Evolutionary conservation across 176 grass and related monocot species (phyloP).

Genomic region (Musa itinerans): DNA sequence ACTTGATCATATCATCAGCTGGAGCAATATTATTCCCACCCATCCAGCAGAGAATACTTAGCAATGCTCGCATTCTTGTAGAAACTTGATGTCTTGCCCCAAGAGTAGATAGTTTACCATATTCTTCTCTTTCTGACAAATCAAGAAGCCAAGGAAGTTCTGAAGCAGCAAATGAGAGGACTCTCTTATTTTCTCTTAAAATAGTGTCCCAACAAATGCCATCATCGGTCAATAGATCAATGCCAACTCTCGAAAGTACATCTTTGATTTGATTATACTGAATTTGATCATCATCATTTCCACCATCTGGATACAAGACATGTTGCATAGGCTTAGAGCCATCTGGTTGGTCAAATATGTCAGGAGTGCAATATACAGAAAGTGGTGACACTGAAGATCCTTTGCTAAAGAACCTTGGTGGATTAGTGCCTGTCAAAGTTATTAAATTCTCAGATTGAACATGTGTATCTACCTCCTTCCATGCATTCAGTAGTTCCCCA

Average conservation of each 20-base stretch:
- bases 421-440: conserved; percentile 41
- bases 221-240: conserved; percentile 48
- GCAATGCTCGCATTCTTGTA: conserved; percentile 44
- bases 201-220: conserved; percentile 31
- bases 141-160: conserved; percentile 85
- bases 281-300: conserved; percentile 30
- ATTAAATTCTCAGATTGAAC: conserved; percentile 64
- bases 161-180: conserved; percentile 51
- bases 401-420: conserved; percentile 46
- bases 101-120: conserved; percentile 29
- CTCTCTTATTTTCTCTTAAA: conserved; percentile 56
- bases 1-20: conserved; percentile 62
- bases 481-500: conserved; percentile 80
- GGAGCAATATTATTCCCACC: conserved; percentile 53
- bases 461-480: conserved; percentile 82
- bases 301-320: conserved; percentile 10
- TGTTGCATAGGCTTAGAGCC: neutral
- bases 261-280: conserved; percentile 39
- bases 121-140: conserved; percentile 44
- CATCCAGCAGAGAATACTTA: conserved; percentile 64
- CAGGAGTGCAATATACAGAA: conserved; percentile 41
- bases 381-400: conserved; percentile 37
- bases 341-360: conserved; percentile 48
- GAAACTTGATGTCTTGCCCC: conserved; percentile 38
- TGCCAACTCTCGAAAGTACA: conserved; percentile 55